Conservation (phyloP, 2,329 filamentous ascomycete genomes). For the Cryphonectria nitschkei region DNA sequence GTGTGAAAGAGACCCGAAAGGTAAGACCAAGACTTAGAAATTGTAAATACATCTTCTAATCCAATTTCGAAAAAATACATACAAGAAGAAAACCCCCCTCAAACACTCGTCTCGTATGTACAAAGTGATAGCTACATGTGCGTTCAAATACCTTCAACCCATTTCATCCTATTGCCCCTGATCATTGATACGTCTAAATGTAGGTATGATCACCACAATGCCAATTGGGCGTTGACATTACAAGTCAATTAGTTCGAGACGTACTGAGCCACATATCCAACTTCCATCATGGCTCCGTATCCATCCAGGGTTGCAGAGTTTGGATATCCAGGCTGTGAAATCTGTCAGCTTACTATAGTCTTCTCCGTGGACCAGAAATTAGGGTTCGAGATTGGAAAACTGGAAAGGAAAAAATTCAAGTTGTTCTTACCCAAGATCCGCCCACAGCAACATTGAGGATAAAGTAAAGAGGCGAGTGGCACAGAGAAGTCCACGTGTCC, state of each 20-base stretch:
- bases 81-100: background rate
- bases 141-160: background rate
- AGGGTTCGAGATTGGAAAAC: background rate
- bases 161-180: background rate
- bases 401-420: background rate
- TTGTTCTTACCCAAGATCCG: constrained; percentile 38
- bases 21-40: background rate
- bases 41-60: background rate
- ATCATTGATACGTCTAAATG: background rate
- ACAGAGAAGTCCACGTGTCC: constrained; percentile 46
- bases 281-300: constrained; percentile 38
- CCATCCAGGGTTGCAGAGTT: constrained; percentile 35
- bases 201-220: background rate
- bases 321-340: constrained; percentile 35
- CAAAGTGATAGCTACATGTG: background rate
- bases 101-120: background rate
- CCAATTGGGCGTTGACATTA: background rate
- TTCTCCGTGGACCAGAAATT: background rate
- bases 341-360: background rate
- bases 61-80: background rate
- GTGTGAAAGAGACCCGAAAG: background rate
- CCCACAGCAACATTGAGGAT: constrained; percentile 39
- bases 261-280: constrained; percentile 36
- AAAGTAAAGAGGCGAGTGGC: constrained; percentile 34
- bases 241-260: background rate